Conservation (phyloP, 768 basidiomycete genomes). For the Rhizopogon salebrosus region DNA sequence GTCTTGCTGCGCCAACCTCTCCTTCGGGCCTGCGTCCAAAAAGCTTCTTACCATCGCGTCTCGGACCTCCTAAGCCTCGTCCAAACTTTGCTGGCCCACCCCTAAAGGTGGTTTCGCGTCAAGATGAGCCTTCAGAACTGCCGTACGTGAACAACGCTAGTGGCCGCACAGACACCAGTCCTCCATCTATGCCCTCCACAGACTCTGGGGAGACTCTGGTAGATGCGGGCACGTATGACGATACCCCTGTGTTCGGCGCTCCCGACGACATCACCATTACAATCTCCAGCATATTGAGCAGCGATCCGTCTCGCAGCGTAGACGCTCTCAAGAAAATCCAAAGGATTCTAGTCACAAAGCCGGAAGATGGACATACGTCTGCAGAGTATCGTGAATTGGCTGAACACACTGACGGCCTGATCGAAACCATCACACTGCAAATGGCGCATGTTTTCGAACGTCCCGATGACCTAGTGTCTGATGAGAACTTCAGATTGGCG, state of each 20-base stretch:
- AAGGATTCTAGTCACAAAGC: constrained; percentile 71
- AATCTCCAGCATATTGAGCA: constrained; percentile 86
- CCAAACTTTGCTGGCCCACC: constrained; percentile 19
- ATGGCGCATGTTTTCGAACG: constrained; percentile 91
- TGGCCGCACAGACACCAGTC: constrained; percentile 10
- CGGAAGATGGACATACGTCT: constrained; percentile 66
- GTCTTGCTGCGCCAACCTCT: constrained; percentile 28
- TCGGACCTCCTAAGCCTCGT: constrained; percentile 60
- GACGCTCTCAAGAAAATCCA: constrained; percentile 94
- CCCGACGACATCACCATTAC: constrained; percentile 67
- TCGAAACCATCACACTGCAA: constrained; percentile 86
- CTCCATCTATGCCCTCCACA: constrained; percentile 15
- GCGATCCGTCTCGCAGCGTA: constrained; percentile 79
- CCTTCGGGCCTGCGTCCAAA: constrained; percentile 48
- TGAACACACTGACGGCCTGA: constrained; percentile 75
- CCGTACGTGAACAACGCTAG: constrained; percentile 20
- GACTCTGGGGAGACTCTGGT: constrained; percentile 30
- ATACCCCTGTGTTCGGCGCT: constrained; percentile 13
- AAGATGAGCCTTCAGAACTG: constrained; percentile 27
- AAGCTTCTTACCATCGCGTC: constrained; percentile 68
- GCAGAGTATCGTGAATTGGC: constrained; percentile 73
- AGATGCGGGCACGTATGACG: constrained; percentile 24
- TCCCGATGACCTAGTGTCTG: constrained; percentile 63
- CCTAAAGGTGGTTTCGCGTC: constrained; percentile 19
- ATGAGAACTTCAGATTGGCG: constrained; percentile 86